These are phyloP conservation scores for Phaeophleospora eucalypticola DNA, from an alignment of 2,329 filamentous ascomycete genomes.

Conservation along the genomic window DNA sequence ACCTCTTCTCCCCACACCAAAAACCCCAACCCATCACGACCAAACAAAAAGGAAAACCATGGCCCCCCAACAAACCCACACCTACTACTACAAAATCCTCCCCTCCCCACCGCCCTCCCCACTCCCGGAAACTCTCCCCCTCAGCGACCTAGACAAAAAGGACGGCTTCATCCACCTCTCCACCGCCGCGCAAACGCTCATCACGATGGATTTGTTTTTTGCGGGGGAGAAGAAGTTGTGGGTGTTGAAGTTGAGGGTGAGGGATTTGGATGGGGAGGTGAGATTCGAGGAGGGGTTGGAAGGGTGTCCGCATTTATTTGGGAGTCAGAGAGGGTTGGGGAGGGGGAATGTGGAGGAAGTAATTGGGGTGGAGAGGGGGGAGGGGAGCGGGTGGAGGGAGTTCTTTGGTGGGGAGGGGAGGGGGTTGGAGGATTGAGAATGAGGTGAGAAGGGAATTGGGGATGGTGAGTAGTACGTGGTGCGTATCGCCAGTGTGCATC, in stretches of 20 bases:
- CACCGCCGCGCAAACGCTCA: conserved; percentile 25
- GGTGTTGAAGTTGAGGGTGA: conserved; percentile 23
- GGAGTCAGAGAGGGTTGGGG: conserved; percentile 20
- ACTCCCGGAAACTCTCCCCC: conserved; percentile 23
- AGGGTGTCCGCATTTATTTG: conserved; percentile 25
- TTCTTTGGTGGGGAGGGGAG: neutral
- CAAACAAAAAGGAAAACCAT: too few species aligned
- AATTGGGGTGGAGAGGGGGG: conserved; percentile 19
- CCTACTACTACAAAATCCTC: conserved; percentile 31
- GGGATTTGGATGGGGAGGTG: conserved; percentile 22
- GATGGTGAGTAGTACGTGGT: too few species aligned
- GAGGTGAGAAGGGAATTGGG: neutral
- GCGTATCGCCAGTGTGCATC: too few species aligned
- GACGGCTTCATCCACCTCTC: conserved; percentile 26
- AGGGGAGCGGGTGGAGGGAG: conserved; percentile 7
- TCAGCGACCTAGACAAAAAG: conserved; percentile 22
- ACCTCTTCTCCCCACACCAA: too few species aligned
- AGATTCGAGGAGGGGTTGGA: conserved; percentile 17
- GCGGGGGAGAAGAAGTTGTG: conserved; percentile 16
- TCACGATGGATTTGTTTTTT: conserved; percentile 30
- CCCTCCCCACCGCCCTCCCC: conserved; percentile 19
- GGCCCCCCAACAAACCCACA: conserved; percentile 9
- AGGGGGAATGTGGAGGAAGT: conserved; percentile 23
- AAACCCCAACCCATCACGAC: too few species aligned
- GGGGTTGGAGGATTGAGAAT: neutral